Evolutionary conservation across 148 eudicot genomes (phyloP).

Genomic region (Dysphania ambrosioides): DNA sequence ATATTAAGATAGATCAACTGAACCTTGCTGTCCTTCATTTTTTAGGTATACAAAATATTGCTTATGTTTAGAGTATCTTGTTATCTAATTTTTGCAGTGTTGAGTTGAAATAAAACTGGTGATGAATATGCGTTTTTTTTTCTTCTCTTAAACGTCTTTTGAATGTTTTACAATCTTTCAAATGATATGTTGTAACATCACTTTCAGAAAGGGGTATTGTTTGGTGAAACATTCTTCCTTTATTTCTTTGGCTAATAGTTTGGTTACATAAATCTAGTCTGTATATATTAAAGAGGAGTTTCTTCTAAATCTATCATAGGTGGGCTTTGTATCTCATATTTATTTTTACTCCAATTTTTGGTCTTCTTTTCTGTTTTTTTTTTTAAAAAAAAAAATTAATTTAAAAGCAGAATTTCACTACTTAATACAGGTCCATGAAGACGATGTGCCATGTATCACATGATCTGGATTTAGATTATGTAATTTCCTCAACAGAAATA

Average conservation of each 20-base stretch:
- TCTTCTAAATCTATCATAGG: not conserved
- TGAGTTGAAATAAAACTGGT: not conserved
- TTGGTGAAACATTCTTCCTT: not conserved
- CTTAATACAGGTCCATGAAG: not conserved
- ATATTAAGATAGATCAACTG: not conserved
- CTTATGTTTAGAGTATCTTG: no score
- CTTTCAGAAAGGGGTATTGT: not conserved
- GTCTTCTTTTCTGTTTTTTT: not conserved
- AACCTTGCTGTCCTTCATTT: not conserved
- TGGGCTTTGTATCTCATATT: not conserved
- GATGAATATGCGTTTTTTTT: not conserved
- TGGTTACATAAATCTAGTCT: not conserved
- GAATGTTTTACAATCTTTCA: not conserved
- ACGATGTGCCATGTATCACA: not conserved
- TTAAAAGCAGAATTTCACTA: not conserved
- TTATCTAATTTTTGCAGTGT: not conserved
- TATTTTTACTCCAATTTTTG: not conserved
- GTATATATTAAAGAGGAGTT: not conserved
- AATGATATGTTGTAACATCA: not conserved
- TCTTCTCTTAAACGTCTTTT: not conserved
- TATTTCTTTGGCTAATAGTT: not conserved
- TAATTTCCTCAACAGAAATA: not conserved
- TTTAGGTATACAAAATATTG: not conserved
- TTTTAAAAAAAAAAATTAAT: no score
- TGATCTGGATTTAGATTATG: not conserved